These are phyloP conservation scores for Aspergillus terreus DNA, from an alignment of 2,329 filamentous ascomycete species.

Conservation along the genomic window DNA sequence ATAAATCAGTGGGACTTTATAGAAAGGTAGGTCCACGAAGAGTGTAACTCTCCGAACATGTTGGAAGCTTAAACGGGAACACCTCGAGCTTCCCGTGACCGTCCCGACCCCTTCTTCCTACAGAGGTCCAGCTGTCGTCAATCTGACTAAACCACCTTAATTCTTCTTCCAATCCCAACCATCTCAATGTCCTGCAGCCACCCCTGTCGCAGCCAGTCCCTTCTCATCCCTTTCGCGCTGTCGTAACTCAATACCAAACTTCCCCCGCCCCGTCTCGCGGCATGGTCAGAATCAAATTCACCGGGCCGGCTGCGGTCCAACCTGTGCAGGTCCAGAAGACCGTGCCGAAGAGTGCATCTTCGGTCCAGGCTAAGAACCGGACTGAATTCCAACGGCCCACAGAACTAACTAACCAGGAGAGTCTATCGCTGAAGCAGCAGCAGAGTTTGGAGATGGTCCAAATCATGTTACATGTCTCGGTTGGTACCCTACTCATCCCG, in stretches of 20 bases:
- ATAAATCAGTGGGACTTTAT: too few relatives aligned
- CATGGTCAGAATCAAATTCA: conserved; percentile 26
- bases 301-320: conserved; percentile 16
- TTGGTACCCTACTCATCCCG: conserved; percentile 23
- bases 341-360: conserved; percentile 6
- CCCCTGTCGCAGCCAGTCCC: not conserved
- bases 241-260: too few relatives aligned
- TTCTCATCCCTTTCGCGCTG: not conserved
- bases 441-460: conserved; percentile 48
- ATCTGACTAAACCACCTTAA: conserved; percentile 2
- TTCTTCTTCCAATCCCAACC: not conserved
- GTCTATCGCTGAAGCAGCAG: conserved; percentile 29
- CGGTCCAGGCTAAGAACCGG: conserved; percentile 13
- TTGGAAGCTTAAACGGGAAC: conserved; percentile 4
- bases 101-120: not conserved
- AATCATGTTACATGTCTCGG: conserved; percentile 46
- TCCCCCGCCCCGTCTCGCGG: not conserved
- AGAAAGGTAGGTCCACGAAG: too few relatives aligned
- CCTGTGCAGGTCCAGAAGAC: conserved; percentile 5
- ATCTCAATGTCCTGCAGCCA: too few relatives aligned
- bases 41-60: too few relatives aligned
- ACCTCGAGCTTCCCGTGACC: conserved; percentile 14
- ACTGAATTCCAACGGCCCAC: conserved; percentile 8
- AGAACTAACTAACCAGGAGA: conserved; percentile 6
- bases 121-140: not conserved